A percentile compares a stretch with the other conserved stretches of the same genome.
Evolutionary conservation across 1,139 yeast genomes (phyloP).

Genomic region (Blastobotrys proliferans): DNA sequence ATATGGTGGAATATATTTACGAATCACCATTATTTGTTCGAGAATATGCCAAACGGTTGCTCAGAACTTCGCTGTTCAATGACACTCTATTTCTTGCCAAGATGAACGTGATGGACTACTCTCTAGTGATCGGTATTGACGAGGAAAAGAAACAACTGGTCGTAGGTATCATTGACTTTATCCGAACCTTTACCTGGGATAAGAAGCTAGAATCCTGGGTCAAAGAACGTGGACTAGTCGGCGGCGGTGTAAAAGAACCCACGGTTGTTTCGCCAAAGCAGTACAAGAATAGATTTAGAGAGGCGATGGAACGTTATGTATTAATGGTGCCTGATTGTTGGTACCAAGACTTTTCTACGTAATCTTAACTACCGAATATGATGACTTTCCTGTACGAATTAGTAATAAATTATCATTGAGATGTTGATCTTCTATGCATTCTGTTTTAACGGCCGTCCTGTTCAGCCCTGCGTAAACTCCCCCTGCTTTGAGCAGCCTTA

Average conservation of each 20-base stretch:
- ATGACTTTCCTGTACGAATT: slow-evolving; percentile 64
- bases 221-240: slow-evolving; percentile 83
- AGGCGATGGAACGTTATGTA: slow-evolving; percentile 96
- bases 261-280: slow-evolving; percentile 96
- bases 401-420: slow-evolving; percentile 60
- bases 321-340: slow-evolving; percentile 80
- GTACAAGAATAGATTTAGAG: slow-evolving; percentile 88
- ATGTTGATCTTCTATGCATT: slow-evolving; percentile 43
- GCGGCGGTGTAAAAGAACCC: slow-evolving; percentile 87
- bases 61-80: slow-evolving; percentile 88
- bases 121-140: slow-evolving; percentile 88
- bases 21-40: slow-evolving; percentile 94
- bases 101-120: slow-evolving; percentile 99
- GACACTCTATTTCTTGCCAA: slow-evolving; percentile 92
- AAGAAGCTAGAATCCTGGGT: slow-evolving; percentile 98
- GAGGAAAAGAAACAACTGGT: slow-evolving; percentile 64
- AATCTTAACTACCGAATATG: slow-evolving; percentile 22
- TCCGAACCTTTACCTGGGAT: slow-evolving; percentile 97
- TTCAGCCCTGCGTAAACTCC: slow-evolving; percentile 69
- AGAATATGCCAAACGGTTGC: slow-evolving; percentile 81
- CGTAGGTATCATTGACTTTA: slow-evolving; percentile 90
- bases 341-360: slow-evolving; percentile 22
- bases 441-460: slow-evolving; percentile 51
- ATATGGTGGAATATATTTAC: slow-evolving; percentile 96
- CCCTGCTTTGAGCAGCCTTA: slow-evolving; percentile 62